Percentiles rank a stretch among this genome's conserved stretches.
phyloP scores from a whole-genome alignment of 2,329 filamentous ascomycete species.

The Magnaporthiopsis incrustans region DNA sequence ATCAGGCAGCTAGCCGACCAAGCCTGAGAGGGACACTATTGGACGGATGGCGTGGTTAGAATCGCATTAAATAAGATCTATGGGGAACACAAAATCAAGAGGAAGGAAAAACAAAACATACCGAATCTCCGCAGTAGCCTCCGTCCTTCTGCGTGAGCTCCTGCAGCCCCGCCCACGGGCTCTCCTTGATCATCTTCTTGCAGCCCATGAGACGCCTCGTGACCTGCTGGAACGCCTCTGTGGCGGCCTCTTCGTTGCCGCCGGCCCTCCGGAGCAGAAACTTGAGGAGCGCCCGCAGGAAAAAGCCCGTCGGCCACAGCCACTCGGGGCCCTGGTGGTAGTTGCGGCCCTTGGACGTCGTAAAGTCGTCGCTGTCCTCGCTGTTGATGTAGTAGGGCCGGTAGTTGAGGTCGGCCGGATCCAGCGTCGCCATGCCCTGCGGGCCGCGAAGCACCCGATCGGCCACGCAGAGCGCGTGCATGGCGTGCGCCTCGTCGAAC shows the following conservation, averaged over 20 bases:
- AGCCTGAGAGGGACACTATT: slow-evolving; percentile 81
- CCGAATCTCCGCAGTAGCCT: slow-evolving; percentile 77
- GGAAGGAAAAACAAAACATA: slow-evolving; percentile 34
- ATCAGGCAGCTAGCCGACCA: slow-evolving; percentile 95
- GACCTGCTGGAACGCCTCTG: slow-evolving; percentile 91
- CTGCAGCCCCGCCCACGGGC: slow-evolving; percentile 81
- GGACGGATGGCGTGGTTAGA: not conserved
- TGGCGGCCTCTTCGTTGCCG: slow-evolving; percentile 55
- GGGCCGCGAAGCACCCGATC: slow-evolving; percentile 78
- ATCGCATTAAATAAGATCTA: not conserved
- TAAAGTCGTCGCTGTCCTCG: slow-evolving; percentile 85
- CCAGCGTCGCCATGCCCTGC: slow-evolving; percentile 90
- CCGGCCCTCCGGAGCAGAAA: slow-evolving; percentile 68
- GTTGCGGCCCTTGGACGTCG: slow-evolving; percentile 88
- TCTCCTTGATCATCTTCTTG: slow-evolving; percentile 74
- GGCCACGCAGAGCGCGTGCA: slow-evolving; percentile 69
- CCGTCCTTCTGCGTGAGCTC: slow-evolving; percentile 92
- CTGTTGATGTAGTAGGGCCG: slow-evolving; percentile 90
- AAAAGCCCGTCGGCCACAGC: slow-evolving; percentile 96
- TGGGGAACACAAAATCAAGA: not conserved
- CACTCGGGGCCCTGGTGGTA: slow-evolving; percentile 98
- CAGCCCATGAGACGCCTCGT: slow-evolving; percentile 75
- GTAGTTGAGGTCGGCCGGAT: slow-evolving; percentile 88
- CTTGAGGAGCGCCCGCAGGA: slow-evolving; percentile 81
- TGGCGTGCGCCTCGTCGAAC: slow-evolving; percentile 71